Evolutionary conservation across 176 grass and related monocot genomes (phyloP).

Genomic region (Avena eriantha): DNA sequence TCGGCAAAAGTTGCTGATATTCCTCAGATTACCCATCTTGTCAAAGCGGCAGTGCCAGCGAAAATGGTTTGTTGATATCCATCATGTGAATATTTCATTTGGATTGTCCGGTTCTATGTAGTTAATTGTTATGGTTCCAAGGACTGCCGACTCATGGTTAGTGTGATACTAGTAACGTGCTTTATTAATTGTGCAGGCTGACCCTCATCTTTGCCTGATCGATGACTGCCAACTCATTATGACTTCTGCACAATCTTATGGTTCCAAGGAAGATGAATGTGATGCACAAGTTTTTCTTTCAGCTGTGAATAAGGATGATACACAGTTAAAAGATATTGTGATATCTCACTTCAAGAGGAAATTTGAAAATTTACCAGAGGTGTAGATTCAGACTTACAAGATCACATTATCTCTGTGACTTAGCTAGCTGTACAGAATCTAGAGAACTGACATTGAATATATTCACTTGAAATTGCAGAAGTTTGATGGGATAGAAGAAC

Average conservation of each 20-base stretch:
- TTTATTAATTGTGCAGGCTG: conserved; percentile 64
- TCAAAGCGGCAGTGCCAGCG: conserved; percentile 55
- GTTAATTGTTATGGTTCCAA: too few species aligned
- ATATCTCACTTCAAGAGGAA: conserved; percentile 66
- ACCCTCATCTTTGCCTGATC: conserved; percentile 77
- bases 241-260: conserved; percentile 60
- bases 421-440: conserved; percentile 29
- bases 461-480: conserved; percentile 56
- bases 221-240: conserved; percentile 59
- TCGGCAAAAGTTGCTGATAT: conserved; percentile 70
- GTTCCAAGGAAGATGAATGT: conserved; percentile 84
- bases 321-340: conserved; percentile 71
- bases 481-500: conserved; percentile 65
- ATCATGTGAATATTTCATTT: conserved; percentile 21
- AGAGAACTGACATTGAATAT: conserved; percentile 20
- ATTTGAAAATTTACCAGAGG: conserved; percentile 77
- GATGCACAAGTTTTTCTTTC: conserved; percentile 78
- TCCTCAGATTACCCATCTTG: conserved; percentile 56
- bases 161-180: background rate
- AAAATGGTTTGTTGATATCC: conserved; percentile 69
- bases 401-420: background rate
- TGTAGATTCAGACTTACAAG: conserved; percentile 43
- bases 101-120: conserved; percentile 9
- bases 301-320: conserved; percentile 64
- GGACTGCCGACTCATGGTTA: too few species aligned